Evolutionary conservation across 1,284 basidiomycete species (phyloP).

Genomic region (Boletellus deceptivus): DNA sequence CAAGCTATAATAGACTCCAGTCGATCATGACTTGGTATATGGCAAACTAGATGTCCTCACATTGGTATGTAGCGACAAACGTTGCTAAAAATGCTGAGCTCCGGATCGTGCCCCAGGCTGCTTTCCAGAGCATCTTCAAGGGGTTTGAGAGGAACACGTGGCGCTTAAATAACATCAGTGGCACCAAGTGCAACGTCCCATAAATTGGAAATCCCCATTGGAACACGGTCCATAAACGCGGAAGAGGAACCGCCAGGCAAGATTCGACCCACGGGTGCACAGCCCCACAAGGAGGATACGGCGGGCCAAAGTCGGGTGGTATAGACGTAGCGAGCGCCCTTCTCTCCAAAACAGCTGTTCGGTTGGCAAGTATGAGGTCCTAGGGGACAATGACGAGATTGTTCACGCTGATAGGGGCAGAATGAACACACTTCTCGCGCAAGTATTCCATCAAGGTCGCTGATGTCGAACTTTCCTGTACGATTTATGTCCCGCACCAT

Average conservation of each 20-base stretch:
- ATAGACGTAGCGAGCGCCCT: slow-evolving; percentile 34
- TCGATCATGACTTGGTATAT: neutral
- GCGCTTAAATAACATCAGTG: slow-evolving; percentile 76
- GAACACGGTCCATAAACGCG: slow-evolving; percentile 81
- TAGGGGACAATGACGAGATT: slow-evolving; percentile 18
- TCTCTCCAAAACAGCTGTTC: slow-evolving; percentile 36
- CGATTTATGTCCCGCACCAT: slow-evolving; percentile 66
- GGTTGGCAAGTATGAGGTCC: slow-evolving; percentile 45
- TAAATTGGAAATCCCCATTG: slow-evolving; percentile 87
- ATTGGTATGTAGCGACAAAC: slow-evolving; percentile 85
- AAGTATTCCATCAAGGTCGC: slow-evolving; percentile 56
- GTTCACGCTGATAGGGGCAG: slow-evolving; percentile 13
- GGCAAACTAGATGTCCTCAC: slow-evolving; percentile 41
- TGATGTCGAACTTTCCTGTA: slow-evolving; percentile 53
- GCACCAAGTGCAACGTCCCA: slow-evolving; percentile 88
- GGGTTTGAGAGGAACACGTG: slow-evolving; percentile 62
- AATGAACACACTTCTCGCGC: slow-evolving; percentile 42
- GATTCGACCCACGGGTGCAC: slow-evolving; percentile 80
- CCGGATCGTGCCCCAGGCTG: slow-evolving; percentile 72
- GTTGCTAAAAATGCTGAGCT: slow-evolving; percentile 88
- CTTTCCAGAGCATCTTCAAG: slow-evolving; percentile 58
- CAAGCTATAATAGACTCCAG: slow-evolving; percentile 44
- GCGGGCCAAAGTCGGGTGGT: slow-evolving; percentile 47
- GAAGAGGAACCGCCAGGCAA: slow-evolving; percentile 65
- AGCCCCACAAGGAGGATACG: slow-evolving; percentile 62